Conservation (phyloP, 208 protist species). For the Crithidia sp. region DNA sequence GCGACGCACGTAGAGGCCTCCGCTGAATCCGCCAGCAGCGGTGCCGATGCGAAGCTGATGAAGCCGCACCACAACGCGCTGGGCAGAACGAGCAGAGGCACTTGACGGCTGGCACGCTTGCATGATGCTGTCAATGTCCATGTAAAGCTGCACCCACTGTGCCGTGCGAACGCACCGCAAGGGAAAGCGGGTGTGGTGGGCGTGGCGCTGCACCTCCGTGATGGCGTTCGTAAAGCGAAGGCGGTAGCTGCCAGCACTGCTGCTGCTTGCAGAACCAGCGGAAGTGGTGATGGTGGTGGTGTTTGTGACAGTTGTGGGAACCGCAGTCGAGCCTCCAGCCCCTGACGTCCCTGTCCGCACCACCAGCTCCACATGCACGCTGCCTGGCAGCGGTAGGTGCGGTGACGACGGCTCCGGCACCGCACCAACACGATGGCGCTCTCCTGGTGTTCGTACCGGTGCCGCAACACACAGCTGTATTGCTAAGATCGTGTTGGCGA, state of each 20-base stretch:
- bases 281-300: constrained; percentile 1
- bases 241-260: constrained; percentile 25
- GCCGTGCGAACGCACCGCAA: constrained; percentile 51
- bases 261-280: neutral
- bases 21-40: constrained; percentile 1
- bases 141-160: constrained; percentile 72
- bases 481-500: constrained; percentile 34
- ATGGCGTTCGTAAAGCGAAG: constrained; percentile 54
- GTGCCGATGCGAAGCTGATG: constrained; percentile 40
- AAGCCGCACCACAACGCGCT: constrained; percentile 7
- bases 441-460: constrained; percentile 1
- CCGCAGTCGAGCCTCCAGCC: too few relatives aligned
- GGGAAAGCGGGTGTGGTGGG: constrained; percentile 71
- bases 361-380: constrained; percentile 25
- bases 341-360: neutral
- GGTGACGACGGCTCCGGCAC: neutral
- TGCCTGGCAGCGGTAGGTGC: constrained; percentile 16
- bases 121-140: constrained; percentile 56
- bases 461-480: constrained; percentile 62
- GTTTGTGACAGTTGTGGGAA: neutral
- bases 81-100: neutral
- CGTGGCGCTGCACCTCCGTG: constrained; percentile 34
- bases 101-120: constrained; percentile 23
- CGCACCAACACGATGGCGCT: neutral
- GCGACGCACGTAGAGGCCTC: constrained; percentile 62